Base-by-base conservation (phyloP, 345 rosid genomes). In the Firmiana major region DNA sequence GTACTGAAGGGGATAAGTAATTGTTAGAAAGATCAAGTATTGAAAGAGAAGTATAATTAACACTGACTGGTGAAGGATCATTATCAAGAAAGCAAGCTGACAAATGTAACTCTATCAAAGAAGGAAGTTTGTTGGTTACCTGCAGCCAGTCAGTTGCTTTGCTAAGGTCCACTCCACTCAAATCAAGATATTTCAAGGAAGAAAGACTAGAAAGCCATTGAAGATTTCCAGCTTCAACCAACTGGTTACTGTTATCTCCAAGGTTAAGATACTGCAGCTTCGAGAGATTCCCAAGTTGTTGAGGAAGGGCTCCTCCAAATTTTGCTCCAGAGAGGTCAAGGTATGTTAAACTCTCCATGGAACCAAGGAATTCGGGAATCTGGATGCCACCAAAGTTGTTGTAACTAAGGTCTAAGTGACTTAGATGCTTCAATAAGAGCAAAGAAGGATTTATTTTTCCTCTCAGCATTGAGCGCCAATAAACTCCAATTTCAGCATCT, bases 331-430 rank as follows among this genome's bases (percentile, higher is more conserved):
- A 74, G 34, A 85, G 84, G 58, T 81, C 51, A 16, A 85, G 83
- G 70, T 57, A 70, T 13, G 60, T 75, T 69, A 79, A 93, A 67
- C 97, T 76, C 69, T 55, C 46, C 65, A 66, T 72, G 70, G 74
- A 75, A 81, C 46, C 48, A 53, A 22, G 76, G 79, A 15, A 84
- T n/a, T 24, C 1, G 31, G 73, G 67, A 34, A 75, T 75, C 16
- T 11, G 6, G 10, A 48, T 51, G 53, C 42, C 65, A 36, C 82
- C 79, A 9, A 71, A 71, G 45, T 71, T 51, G 60, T 71, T 71
- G 0, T 17, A 6, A 7, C 74, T 71, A 19, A 71, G 42, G 7
- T 51, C 74, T 9, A 71, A 26, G 57, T 49, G 45, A 51, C 12
- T 54, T 3, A 71, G 45, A 31, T 71, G 60, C 26, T 49, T 49